Evolutionary conservation across 441 rosid genomes (phyloP), one percentile per base, ranked within the genome.

Genomic region (Gossypium davidsonii): DNA sequence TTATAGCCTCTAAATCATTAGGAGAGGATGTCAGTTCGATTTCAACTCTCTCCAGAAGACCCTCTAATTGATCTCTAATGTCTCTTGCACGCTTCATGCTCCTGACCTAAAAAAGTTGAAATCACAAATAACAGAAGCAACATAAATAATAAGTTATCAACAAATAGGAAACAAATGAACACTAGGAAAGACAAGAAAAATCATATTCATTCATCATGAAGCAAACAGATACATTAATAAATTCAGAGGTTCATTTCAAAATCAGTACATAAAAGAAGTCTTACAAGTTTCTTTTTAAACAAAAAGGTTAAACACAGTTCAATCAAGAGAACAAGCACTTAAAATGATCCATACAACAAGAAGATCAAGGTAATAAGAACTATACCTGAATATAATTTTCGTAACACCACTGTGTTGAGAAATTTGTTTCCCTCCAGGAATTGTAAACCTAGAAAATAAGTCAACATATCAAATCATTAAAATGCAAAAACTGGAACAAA

Each of bases 81-180:
- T 95, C 98, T 82, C 99, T 88, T 46, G 99, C 99, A 72, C 98
- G 90, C 78, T 95, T 95, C 98, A 95, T 95, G 78, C 98, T 94
- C 88, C 94, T 84, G 44, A 91, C 96, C 94, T 94, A 76, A 39
- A 84, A 79, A 67, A 18, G 78, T 49, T 66, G 25, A 76, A n/a
- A 72, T 15, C 42, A 52, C 48, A 59, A 51, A 71, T 70, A 51
- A 79, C 20, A 74, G 76, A 53, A 67, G 42, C 26, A 48, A 48
- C 21, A 28, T 12, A 52, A 3, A 59, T 71, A 46, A 74, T 55
- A 20, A 67, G 6, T 46, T 55, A 67, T 44, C 49, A 70, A 21
- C 20, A 23, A 60, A 55, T n/a, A 39, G 58, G 2, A 49, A 31
- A 52, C 7, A 67, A 46, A 15, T 25, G 15, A 59, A 34, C 52